Conservation (phyloP, 2,329 filamentous ascomycete genomes). For the Fusarium proliferatum region DNA sequence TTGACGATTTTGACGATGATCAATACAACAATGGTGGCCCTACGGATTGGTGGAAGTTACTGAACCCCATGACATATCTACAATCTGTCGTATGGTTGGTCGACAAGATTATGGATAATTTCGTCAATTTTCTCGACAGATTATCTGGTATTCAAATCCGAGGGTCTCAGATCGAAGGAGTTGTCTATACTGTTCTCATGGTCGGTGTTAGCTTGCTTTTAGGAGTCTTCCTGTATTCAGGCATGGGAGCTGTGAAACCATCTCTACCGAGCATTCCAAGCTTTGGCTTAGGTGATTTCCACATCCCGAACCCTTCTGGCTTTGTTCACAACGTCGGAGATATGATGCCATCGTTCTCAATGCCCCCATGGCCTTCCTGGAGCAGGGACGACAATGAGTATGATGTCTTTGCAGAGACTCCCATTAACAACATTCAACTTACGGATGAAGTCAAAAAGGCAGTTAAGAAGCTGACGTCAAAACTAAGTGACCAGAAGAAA, state of each 20-base stretch:
- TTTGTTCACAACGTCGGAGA: slow-evolving; percentile 36
- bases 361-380: slow-evolving; percentile 45
- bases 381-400: slow-evolving; percentile 26
- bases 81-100: slow-evolving; percentile 41
- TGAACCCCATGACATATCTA: slow-evolving; percentile 50
- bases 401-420: slow-evolving; percentile 22
- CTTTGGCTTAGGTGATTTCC: slow-evolving; percentile 4
- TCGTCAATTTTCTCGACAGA: slow-evolving; percentile 30
- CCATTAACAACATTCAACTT: slow-evolving; percentile 29
- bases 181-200: background rate
- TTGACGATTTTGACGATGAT: slow-evolving; percentile 26
- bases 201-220: slow-evolving; percentile 6
- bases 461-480: slow-evolving; percentile 46
- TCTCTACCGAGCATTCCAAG: slow-evolving; percentile 8
- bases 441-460: slow-evolving; percentile 46
- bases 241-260: background rate
- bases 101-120: slow-evolving; percentile 33
- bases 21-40: slow-evolving; percentile 17
- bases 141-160: slow-evolving; percentile 8
- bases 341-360: slow-evolving; percentile 43
- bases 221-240: background rate
- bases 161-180: background rate
- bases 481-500: slow-evolving; percentile 50
- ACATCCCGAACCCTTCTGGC: slow-evolving; percentile 23
- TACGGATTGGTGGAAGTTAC: slow-evolving; percentile 42